phyloP scores from a whole-genome alignment of 2,329 filamentous ascomycete genomes.

The Epicoccum nigrum region DNA sequence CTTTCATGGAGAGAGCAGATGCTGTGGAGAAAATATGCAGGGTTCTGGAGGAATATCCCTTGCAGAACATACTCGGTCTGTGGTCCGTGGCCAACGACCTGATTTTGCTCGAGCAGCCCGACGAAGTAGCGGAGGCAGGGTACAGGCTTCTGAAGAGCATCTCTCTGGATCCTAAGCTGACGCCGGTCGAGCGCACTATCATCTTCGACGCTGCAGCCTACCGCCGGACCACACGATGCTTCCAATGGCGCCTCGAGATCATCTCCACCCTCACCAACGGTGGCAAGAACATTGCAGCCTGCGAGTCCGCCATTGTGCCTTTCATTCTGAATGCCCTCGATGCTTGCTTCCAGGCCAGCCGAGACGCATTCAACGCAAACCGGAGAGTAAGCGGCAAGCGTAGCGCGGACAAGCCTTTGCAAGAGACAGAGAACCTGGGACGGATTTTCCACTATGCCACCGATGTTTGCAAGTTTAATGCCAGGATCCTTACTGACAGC shows the following conservation, averaged over 20 bases:
- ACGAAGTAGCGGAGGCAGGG: constrained; percentile 41
- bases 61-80: constrained; percentile 45
- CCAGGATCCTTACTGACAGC: constrained; percentile 68
- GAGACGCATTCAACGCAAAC: constrained; percentile 30
- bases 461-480: constrained; percentile 77
- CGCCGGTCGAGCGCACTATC: constrained; percentile 44
- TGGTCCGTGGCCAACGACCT: constrained; percentile 49
- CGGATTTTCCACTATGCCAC: constrained; percentile 69
- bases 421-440: constrained; percentile 52
- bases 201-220: constrained; percentile 47
- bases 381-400: constrained; percentile 38
- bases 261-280: constrained; percentile 45
- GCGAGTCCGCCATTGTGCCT: constrained; percentile 44
- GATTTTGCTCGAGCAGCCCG: constrained; percentile 41
- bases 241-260: constrained; percentile 44
- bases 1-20: constrained; percentile 37
- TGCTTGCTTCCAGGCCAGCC: constrained; percentile 40
- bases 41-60: constrained; percentile 44
- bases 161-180: constrained; percentile 41
- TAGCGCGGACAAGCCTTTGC: constrained; percentile 24
- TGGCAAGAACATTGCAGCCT: constrained; percentile 48
- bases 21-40: constrained; percentile 43
- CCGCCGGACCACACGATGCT: constrained; percentile 35
- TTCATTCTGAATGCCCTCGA: constrained; percentile 43
- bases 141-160: constrained; percentile 46